Conservation (phyloP, 2,329 filamentous ascomycete species). For the Colletotrichum sojae region DNA sequence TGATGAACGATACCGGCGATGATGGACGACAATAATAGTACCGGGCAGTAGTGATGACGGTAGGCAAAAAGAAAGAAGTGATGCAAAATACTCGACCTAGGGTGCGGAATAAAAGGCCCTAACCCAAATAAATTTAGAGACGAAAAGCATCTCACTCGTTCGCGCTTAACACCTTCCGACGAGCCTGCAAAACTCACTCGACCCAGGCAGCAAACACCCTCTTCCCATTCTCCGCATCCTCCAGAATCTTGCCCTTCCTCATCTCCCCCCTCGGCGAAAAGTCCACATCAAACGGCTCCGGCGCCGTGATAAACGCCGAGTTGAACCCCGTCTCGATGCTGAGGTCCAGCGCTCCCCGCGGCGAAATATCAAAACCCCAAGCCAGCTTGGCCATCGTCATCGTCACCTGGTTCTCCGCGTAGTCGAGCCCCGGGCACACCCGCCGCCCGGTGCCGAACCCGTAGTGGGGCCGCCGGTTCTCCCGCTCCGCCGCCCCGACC, state of each 20-base stretch:
- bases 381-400: constrained; percentile 57
- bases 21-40: too few relatives aligned
- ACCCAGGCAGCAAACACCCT: constrained; percentile 11
- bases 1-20: too few relatives aligned
- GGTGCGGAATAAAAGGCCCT: too few relatives aligned
- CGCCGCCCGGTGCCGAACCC: constrained; percentile 63
- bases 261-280: constrained; percentile 42
- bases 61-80: too few relatives aligned
- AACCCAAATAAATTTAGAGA: too few relatives aligned
- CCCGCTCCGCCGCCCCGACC: constrained; percentile 6
- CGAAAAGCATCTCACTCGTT: too few relatives aligned
- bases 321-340: constrained; percentile 46
- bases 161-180: background rate
- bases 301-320: constrained; percentile 40
- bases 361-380: constrained; percentile 62
- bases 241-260: constrained; percentile 37
- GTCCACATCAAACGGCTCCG: constrained; percentile 42
- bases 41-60: too few relatives aligned
- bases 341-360: constrained; percentile 44
- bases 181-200: background rate
- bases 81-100: too few relatives aligned
- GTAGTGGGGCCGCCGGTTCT: constrained; percentile 50
- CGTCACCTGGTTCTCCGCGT: constrained; percentile 61
- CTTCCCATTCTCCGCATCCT: constrained; percentile 17
- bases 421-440: constrained; percentile 63